Percentiles rank a stretch among this genome's conserved stretches.
Evolutionary conservation across 2,329 filamentous ascomycete species (phyloP).

Genomic region (Scedosporium boydii): DNA sequence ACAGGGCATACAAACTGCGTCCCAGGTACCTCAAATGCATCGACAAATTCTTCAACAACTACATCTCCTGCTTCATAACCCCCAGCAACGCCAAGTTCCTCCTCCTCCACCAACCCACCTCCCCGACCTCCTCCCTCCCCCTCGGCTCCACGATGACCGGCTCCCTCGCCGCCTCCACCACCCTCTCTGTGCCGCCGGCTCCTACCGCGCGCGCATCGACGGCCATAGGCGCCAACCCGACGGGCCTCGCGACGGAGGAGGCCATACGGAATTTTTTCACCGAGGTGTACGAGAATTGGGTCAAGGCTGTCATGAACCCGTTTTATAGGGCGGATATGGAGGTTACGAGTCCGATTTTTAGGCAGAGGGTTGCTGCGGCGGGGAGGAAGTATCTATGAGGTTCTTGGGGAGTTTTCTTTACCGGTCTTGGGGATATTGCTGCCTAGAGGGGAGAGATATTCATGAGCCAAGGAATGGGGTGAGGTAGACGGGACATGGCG

Average conservation of each 20-base stretch:
- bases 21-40: slow-evolving; percentile 88
- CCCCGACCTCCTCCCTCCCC: slow-evolving; percentile 18
- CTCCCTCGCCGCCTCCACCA: slow-evolving; percentile 21
- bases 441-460: background rate
- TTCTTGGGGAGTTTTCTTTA: no score
- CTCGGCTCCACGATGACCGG: slow-evolving; percentile 32
- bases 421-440: no score
- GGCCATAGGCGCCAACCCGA: slow-evolving; percentile 76
- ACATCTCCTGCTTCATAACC: slow-evolving; percentile 91
- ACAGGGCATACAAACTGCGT: slow-evolving; percentile 3
- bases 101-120: slow-evolving; percentile 72
- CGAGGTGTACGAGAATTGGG: slow-evolving; percentile 93
- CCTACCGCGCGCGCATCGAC: slow-evolving; percentile 47
- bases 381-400: slow-evolving; percentile 81
- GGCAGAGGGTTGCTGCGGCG: slow-evolving; percentile 70
- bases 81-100: slow-evolving; percentile 90
- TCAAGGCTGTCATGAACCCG: slow-evolving; percentile 94
- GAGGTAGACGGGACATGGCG: background rate
- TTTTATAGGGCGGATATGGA: slow-evolving; percentile 85
- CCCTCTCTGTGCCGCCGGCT: slow-evolving; percentile 32
- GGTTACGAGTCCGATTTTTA: slow-evolving; percentile 79
- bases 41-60: slow-evolving; percentile 93
- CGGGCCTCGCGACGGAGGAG: slow-evolving; percentile 84
- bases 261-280: slow-evolving; percentile 90
- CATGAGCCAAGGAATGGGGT: background rate